phyloP scores from a whole-genome alignment of 148 eudicot genomes.

The Simmondsia chinensis region DNA sequence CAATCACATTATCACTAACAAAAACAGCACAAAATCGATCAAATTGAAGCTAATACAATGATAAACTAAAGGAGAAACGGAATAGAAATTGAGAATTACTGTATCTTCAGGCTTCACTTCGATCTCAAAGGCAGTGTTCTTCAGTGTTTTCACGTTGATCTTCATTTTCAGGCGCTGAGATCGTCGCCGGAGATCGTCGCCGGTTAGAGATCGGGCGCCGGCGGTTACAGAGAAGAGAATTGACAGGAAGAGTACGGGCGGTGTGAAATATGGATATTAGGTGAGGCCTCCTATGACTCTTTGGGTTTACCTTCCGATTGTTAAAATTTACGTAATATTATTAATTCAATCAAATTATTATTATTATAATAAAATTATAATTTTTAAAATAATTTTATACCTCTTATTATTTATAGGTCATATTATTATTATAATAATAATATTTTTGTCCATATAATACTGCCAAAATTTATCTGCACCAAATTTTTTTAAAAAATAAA shows the following conservation, averaged over 20 bases:
- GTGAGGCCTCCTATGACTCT: too few species aligned
- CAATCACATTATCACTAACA: not conserved
- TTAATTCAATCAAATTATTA: too few species aligned
- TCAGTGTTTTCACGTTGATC: constrained; percentile 63
- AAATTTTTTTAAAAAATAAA: too few species aligned
- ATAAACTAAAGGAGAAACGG: not conserved
- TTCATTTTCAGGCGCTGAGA: constrained; percentile 31
- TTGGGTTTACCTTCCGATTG: too few species aligned
- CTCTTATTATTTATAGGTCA: too few species aligned
- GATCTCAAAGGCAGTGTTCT: constrained; percentile 71
- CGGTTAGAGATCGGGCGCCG: constrained; percentile 15
- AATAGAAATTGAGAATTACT: constrained; percentile 22
- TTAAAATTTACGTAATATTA: too few species aligned
- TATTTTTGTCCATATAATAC: too few species aligned
- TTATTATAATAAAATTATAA: too few species aligned
- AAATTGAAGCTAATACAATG: not conserved
- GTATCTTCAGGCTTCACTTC: constrained; percentile 65
- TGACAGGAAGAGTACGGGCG: not conserved
- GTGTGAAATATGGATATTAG: too few species aligned
- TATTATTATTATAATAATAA: too few species aligned
- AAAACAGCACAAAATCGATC: not conserved
- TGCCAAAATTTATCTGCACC: too few species aligned
- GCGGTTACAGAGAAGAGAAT: not conserved
- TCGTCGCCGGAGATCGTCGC: constrained; percentile 5
- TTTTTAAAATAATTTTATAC: too few species aligned